Conservation (phyloP, 2,329 filamentous ascomycete genomes). For the Pseudogymnoascus sp. region DNA sequence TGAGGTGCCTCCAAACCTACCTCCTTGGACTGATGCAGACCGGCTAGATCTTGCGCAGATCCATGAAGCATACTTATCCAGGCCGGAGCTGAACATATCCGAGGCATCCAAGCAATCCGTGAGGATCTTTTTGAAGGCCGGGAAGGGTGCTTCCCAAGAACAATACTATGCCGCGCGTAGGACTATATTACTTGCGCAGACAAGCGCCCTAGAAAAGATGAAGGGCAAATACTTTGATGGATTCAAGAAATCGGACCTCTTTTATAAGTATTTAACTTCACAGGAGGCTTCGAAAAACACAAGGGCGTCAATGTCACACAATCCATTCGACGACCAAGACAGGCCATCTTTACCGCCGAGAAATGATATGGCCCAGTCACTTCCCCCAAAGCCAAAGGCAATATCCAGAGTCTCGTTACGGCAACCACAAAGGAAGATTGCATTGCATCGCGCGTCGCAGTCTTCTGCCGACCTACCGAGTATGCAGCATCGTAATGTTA, state of each 20-base stretch:
- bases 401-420: slow-evolving; percentile 41
- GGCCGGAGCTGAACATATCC: slow-evolving; percentile 70
- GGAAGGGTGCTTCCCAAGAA: slow-evolving; percentile 63
- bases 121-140: slow-evolving; percentile 68
- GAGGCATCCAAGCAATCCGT: slow-evolving; percentile 62
- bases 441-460: slow-evolving; percentile 50
- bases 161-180: slow-evolving; percentile 80
- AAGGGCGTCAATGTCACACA: slow-evolving; percentile 1
- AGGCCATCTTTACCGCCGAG: slow-evolving; percentile 18
- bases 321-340: slow-evolving; percentile 1
- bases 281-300: slow-evolving; percentile 55
- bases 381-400: slow-evolving; percentile 34
- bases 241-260: slow-evolving; percentile 89
- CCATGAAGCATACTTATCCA: slow-evolving; percentile 78
- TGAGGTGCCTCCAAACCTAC: slow-evolving; percentile 50
- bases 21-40: slow-evolving; percentile 75
- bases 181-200: slow-evolving; percentile 75
- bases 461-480: slow-evolving; percentile 51
- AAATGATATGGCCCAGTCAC: slow-evolving; percentile 24
- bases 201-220: slow-evolving; percentile 75
- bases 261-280: slow-evolving; percentile 90
- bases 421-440: slow-evolving; percentile 35
- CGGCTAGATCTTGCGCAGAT: slow-evolving; percentile 84
- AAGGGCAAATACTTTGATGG: slow-evolving; percentile 69
- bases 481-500: slow-evolving; percentile 20